Conservation (phyloP, 768 basidiomycete species). For the Russula ochroleuca region DNA sequence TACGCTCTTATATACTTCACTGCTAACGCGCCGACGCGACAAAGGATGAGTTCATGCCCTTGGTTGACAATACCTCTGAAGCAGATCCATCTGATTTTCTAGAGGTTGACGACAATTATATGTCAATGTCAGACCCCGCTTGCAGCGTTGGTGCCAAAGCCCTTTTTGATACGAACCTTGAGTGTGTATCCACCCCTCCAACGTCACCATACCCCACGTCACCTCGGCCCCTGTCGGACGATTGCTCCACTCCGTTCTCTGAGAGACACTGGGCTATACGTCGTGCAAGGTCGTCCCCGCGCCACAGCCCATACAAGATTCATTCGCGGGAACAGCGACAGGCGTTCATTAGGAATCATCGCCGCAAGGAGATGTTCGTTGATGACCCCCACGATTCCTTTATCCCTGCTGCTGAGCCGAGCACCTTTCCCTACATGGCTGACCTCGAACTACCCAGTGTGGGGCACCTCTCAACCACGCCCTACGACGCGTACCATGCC, state of each 20-base stretch:
- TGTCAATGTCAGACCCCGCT: not conserved
- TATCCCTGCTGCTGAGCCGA: not conserved
- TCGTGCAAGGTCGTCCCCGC: slow-evolving; percentile 1
- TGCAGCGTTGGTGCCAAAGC: not conserved
- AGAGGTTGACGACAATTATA: not conserved
- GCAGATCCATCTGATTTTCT: not conserved
- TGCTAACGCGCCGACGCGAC: slow-evolving; percentile 1
- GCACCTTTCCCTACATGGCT: not conserved
- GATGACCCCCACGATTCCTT: not conserved
- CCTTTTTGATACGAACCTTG: too few relatives aligned
- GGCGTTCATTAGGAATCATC: not conserved
- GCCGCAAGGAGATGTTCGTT: slow-evolving; percentile 7
- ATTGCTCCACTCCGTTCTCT: not conserved
- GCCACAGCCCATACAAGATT: slow-evolving; percentile 9
- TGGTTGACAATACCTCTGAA: not conserved
- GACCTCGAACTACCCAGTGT: not conserved
- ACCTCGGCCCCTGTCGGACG: not conserved
- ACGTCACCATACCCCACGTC: not conserved
- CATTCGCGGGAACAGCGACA: slow-evolving; percentile 15
- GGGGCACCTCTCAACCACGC: too few relatives aligned
- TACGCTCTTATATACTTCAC: not conserved
- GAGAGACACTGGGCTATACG: not conserved
- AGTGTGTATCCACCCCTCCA: not conserved
- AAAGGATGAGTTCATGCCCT: slow-evolving; percentile 4
- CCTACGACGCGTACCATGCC: not conserved